Percentiles rank a stretch among this genome's conserved stretches.
phyloP scores from a whole-genome alignment of 305 asterid species.

The Rubia tinctorum region DNA sequence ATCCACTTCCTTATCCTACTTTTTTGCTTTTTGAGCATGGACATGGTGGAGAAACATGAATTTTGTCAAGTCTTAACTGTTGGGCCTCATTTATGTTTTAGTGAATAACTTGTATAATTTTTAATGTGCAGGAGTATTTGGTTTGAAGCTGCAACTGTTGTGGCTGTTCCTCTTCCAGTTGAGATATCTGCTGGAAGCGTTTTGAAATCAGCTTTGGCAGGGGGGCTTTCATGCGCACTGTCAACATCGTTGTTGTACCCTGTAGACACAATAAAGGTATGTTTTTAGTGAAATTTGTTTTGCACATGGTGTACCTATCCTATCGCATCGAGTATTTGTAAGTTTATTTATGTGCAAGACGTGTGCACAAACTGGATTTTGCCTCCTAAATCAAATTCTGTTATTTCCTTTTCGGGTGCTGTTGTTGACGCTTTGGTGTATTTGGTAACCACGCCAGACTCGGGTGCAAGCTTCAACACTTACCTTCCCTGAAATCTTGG shows the following conservation, averaged over 20 bases:
- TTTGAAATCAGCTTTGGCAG: constrained; percentile 88
- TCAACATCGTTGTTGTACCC: constrained; percentile 90
- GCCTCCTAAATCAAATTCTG: neutral
- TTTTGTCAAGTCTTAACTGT: constrained; percentile 2
- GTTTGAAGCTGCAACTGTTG: constrained; percentile 98
- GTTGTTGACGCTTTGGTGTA: neutral
- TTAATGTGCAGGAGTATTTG: constrained; percentile 63
- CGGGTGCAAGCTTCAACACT: constrained; percentile 95
- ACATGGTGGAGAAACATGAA: neutral
- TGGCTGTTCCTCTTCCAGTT: constrained; percentile 89
- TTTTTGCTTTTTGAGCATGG: neutral
- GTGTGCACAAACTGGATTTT: neutral
- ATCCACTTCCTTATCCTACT: neutral
- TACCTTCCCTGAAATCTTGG: constrained; percentile 66
- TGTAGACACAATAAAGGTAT: constrained; percentile 82
- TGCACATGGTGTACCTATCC: neutral
- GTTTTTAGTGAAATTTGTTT: constrained; percentile 1
- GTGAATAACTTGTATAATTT: constrained; percentile 12
- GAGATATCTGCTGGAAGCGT: constrained; percentile 85
- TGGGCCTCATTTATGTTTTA: constrained; percentile 4
- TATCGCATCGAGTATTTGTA: too few species aligned
- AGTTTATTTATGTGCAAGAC: neutral
- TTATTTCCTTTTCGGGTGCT: neutral
- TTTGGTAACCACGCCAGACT: constrained; percentile 48
- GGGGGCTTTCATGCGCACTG: constrained; percentile 91